Evolutionary conservation across 1,139 yeast genomes (phyloP), one percentile per base, ranked within the genome.

Genomic region (Candida anutae): DNA sequence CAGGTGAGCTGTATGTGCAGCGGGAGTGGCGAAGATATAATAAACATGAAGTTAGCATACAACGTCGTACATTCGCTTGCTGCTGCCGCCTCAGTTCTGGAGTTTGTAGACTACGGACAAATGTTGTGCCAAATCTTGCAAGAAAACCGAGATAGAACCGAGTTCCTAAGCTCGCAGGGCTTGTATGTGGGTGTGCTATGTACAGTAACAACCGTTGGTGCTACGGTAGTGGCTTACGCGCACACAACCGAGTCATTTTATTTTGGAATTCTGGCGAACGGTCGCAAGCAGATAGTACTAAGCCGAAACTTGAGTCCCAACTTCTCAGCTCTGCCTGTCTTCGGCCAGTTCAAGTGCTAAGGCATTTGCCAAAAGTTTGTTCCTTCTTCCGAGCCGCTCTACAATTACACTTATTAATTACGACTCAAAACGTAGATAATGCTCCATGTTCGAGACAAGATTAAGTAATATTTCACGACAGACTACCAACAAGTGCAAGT

Each of bases 1-100:
- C 46, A 48, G 16, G 42, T 67, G 1, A 45, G 57, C 25, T 58
- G 70, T 27, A 53, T 68, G 60, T 66, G 75, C 43, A 67, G 74
- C 29, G 78, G 78, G 2, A 69, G 65, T 37, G 78, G 78, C 2
- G 78, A 71, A 39, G 74, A 69, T 34, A 69, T 71, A 14, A 50
- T 69, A 3, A 48, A 46, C 31, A 49, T 61, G 58, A 60, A 56
- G 26, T 40, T 70, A 21, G 65, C 74, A 0, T 42, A 55, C 22
- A 35, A 35, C 8, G 28, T 62, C 8, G 48, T 45, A 5, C 35
- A 28, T n/a, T 40, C 35, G 16, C 31, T 43, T 6, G 14, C 32
- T 25, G 27, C 14, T 10, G 31, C 23, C 5, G 42, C 38, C 25
- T 35, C 39, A 24, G 43, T 39, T 0, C 22, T 25, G 16, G 25